Evolutionary conservation across 768 basidiomycete species (phyloP).

Genomic region (Auricularia heimuer): DNA sequence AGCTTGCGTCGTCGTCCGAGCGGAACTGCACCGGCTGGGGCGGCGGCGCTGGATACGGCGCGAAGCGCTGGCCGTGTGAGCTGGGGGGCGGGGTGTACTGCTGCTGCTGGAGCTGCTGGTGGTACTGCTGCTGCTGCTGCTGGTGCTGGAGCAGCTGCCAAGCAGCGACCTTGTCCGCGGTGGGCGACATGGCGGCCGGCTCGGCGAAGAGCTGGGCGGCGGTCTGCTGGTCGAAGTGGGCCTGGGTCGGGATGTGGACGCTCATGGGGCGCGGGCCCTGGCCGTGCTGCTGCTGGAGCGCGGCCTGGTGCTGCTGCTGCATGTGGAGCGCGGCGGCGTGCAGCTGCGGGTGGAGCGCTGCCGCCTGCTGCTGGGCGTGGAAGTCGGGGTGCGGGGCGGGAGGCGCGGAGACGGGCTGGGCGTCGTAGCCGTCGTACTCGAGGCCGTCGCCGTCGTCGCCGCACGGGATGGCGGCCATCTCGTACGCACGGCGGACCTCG

Average conservation of each 20-base stretch:
- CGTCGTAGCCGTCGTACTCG: slow-evolving; percentile 5
- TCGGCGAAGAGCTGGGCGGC: not conserved
- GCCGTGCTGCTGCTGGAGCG: not conserved
- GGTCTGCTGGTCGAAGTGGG: not conserved
- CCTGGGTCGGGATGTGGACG: not conserved
- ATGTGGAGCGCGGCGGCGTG: not conserved
- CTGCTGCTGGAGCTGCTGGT: not conserved
- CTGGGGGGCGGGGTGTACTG: not conserved
- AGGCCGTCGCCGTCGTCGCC: slow-evolving; percentile 5
- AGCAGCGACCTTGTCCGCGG: not conserved
- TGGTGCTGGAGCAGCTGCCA: slow-evolving; percentile 1
- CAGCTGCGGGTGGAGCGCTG: not conserved
- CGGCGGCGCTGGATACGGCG: not conserved
- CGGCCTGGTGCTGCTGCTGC: slow-evolving; percentile 3
- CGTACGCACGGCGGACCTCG: slow-evolving; percentile 13
- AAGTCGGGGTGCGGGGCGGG: not conserved
- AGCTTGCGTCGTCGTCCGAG: not conserved
- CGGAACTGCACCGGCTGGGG: not conserved
- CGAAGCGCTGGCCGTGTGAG: not conserved
- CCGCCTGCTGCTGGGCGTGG: not conserved
- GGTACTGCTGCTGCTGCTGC: slow-evolving; percentile 3
- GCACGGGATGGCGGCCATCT: slow-evolving; percentile 5
- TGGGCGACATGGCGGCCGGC: not conserved
- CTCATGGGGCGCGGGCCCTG: not conserved
- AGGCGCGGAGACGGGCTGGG: not conserved